phyloP scores from a whole-genome alignment of 805 yeast genomes.

The Metschnikowia rubicola region DNA sequence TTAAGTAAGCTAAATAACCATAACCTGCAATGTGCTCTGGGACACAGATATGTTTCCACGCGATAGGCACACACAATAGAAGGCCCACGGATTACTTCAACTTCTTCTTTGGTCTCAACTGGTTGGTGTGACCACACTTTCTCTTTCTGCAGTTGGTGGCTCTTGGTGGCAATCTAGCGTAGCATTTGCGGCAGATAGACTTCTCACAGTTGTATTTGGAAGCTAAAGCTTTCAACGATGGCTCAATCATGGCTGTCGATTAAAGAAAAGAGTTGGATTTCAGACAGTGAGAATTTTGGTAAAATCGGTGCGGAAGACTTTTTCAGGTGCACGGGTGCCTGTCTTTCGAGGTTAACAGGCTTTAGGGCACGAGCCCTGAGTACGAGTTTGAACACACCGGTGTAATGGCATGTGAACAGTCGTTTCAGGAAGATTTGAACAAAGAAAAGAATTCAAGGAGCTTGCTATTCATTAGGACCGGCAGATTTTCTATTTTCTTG shows the following conservation, averaged over 20 bases:
- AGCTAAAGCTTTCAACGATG: slow-evolving; percentile 98
- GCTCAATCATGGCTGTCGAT: slow-evolving; percentile 74
- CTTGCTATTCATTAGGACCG: too few relatives aligned
- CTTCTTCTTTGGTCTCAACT: slow-evolving; percentile 99
- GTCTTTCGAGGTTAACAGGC: background rate
- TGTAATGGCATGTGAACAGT: too few relatives aligned
- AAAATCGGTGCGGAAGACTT: slow-evolving; percentile 13
- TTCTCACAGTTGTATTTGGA: slow-evolving; percentile 99
- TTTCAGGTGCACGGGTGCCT: slow-evolving; percentile 14
- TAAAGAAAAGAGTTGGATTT: slow-evolving; percentile 8
- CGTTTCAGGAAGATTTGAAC: too few relatives aligned
- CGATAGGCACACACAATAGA: slow-evolving; percentile 12
- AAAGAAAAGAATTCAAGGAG: too few relatives aligned
- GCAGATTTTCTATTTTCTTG: too few relatives aligned
- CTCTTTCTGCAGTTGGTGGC: slow-evolving; percentile 99
- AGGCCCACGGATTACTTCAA: slow-evolving; percentile 65
- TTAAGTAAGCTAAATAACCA: slow-evolving; percentile 18
- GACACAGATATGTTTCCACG: slow-evolving; percentile 5
- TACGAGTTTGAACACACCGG: too few relatives aligned
- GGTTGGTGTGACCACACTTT: slow-evolving; percentile 99
- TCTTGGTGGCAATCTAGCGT: slow-evolving; percentile 99
- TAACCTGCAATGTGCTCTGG: slow-evolving; percentile 8
- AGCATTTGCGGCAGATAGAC: slow-evolving; percentile 98
- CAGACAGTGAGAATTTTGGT: slow-evolving; percentile 8
- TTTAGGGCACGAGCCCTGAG: slow-evolving; percentile 13